These are phyloP conservation scores for Atkinsonella hypoxylon DNA, from an alignment of 2,329 filamentous ascomycete genomes.

Conservation along the genomic window DNA sequence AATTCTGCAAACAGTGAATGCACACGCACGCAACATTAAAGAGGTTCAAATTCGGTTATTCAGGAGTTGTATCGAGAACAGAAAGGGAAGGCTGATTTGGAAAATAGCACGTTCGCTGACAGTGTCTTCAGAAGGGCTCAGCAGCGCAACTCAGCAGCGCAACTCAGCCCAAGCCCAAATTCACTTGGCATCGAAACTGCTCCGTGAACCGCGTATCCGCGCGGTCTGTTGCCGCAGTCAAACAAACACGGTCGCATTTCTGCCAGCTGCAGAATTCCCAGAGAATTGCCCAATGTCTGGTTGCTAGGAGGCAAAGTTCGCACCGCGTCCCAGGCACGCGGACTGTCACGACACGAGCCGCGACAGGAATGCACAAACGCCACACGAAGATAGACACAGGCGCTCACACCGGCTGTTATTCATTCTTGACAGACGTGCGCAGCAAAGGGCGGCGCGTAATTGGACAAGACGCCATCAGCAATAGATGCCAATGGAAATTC, in stretches of 20 bases:
- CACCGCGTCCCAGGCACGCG: not conserved
- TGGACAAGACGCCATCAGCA: not conserved
- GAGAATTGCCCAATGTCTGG: constrained; percentile 1
- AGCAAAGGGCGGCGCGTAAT: not conserved
- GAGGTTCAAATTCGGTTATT: no score
- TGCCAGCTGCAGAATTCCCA: not conserved
- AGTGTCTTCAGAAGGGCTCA: no score
- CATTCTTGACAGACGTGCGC: not conserved
- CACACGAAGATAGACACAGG: not conserved
- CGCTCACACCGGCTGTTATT: not conserved
- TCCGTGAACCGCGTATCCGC: no score
- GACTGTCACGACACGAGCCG: not conserved
- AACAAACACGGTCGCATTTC: not conserved
- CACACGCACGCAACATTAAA: not conserved
- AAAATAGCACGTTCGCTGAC: no score
- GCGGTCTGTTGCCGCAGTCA: not conserved
- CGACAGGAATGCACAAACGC: not conserved
- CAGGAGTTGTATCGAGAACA: no score
- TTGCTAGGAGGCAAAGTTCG: not conserved
- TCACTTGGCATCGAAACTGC: no score
- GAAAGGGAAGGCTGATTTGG: not conserved
- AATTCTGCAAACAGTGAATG: no score
- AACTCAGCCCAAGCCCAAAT: no score
- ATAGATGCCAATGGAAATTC: no score
- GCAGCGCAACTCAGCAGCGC: no score